phyloP scores from a whole-genome alignment of 116 monocot species.

The Zostera marina region DNA sequence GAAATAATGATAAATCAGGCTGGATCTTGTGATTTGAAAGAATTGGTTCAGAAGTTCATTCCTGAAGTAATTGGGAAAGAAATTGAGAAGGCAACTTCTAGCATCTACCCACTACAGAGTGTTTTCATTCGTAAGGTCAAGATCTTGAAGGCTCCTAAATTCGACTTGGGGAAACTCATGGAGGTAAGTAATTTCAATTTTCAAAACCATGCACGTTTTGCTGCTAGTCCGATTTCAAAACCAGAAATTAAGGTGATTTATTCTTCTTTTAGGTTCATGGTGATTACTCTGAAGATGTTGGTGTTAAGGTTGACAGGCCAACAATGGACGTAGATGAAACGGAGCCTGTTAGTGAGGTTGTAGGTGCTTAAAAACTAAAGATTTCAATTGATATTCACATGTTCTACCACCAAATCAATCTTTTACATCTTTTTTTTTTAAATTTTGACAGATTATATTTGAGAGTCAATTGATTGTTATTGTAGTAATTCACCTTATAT shows the following conservation, averaged over 20 bases:
- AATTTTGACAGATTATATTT: no score
- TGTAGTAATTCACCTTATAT: no score
- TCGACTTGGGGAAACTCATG: conserved; percentile 74
- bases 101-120: no score
- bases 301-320: conserved; percentile 44
- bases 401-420: background rate
- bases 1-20: conserved; percentile 74
- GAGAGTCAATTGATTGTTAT: no score
- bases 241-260: no score
- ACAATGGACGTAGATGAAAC: conserved; percentile 29
- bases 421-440: no score
- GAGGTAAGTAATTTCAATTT: conserved; percentile 26
- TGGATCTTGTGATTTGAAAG: conserved; percentile 57
- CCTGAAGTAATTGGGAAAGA: conserved; percentile 72
- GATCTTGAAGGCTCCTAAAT: conserved; percentile 75
- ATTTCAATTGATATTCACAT: background rate
- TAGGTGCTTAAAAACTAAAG: conserved; percentile 20
- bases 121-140: conserved; percentile 51
- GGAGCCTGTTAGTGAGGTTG: conserved; percentile 30
- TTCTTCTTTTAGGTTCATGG: conserved; percentile 47
- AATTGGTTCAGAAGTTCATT: conserved; percentile 32
- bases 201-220: no score
- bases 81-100: conserved; percentile 6
- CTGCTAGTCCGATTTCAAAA: no score
- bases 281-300: conserved; percentile 51